A percentile compares a stretch with the other conserved stretches of the same genome.
Conservation (phyloP, 2,329 filamentous ascomycete species). For the Ascocoryne sarcoides region DNA sequence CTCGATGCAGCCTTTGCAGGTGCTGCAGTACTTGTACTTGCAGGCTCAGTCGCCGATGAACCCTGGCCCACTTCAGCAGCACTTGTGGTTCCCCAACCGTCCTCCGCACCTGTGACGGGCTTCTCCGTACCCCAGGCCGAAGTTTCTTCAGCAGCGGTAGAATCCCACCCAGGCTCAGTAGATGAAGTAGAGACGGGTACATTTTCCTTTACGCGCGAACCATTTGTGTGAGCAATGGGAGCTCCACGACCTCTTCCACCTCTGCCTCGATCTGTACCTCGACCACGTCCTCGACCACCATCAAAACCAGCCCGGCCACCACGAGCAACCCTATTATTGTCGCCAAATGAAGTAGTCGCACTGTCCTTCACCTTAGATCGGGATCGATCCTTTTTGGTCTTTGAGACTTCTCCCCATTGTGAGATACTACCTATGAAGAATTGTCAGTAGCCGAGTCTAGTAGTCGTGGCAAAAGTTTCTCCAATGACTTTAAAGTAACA, state of each 20-base stretch:
- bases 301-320: conserved; percentile 52
- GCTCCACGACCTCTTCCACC: conserved; percentile 53
- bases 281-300: conserved; percentile 49
- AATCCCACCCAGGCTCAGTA: conserved; percentile 56
- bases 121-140: conserved; percentile 28
- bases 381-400: conserved; percentile 65
- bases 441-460: background rate
- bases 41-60: conserved; percentile 28
- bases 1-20: conserved; percentile 30
- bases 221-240: conserved; percentile 52
- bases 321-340: conserved; percentile 41
- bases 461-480: no score
- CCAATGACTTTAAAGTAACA: no score
- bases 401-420: conserved; percentile 78
- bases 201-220: conserved; percentile 46
- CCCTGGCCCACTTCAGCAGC: conserved; percentile 17
- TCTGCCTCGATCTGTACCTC: conserved; percentile 54
- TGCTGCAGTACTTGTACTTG: conserved; percentile 32
- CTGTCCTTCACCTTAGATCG: conserved; percentile 60
- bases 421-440: conserved; percentile 56
- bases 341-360: conserved; percentile 42
- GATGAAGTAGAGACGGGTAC: conserved; percentile 56
- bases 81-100: conserved; percentile 25
- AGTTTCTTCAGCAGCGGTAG: conserved; percentile 34
- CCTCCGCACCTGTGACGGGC: conserved; percentile 11